These are phyloP conservation scores for Umbelopsis ramanniana DNA, from an alignment of 192 early-diverging fungal species.

Conservation along the genomic window DNA sequence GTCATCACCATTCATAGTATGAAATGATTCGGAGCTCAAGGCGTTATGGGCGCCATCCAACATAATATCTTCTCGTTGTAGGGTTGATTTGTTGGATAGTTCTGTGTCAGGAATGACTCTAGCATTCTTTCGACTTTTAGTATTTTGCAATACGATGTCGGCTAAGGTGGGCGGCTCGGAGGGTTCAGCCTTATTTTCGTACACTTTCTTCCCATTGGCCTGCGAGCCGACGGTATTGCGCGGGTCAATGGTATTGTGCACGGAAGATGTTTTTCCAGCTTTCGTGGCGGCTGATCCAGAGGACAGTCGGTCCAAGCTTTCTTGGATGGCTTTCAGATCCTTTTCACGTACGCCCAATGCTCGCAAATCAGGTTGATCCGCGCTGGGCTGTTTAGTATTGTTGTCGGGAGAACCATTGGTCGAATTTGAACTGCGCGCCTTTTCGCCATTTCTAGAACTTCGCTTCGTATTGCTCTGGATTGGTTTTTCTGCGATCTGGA, in stretches of 20 bases:
- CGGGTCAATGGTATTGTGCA: not conserved
- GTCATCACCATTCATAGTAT: not conserved
- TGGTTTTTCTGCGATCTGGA: no score
- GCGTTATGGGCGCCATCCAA: not conserved
- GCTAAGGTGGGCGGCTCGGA: not conserved
- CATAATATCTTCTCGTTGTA: not conserved
- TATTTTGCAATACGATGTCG: conserved; percentile 14
- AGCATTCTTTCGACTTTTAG: not conserved
- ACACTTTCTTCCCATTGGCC: not conserved
- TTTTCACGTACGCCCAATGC: conserved; percentile 3
- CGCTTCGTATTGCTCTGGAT: no score
- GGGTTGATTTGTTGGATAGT: not conserved
- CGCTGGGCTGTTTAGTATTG: not conserved
- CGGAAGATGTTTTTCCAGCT: not conserved
- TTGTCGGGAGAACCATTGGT: not conserved
- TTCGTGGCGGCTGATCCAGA: not conserved
- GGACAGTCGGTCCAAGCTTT: conserved; percentile 1
- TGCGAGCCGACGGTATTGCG: no score
- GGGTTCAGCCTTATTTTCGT: not conserved
- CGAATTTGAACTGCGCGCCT: not conserved
- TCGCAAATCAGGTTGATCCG: not conserved
- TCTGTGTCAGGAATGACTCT: not conserved
- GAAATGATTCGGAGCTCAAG: not conserved
- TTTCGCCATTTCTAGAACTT: not conserved
- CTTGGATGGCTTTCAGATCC: conserved; percentile 8